These are phyloP conservation scores for Flaveria robusta DNA, from an alignment of 129 eudicot species.

Conservation along the genomic window DNA sequence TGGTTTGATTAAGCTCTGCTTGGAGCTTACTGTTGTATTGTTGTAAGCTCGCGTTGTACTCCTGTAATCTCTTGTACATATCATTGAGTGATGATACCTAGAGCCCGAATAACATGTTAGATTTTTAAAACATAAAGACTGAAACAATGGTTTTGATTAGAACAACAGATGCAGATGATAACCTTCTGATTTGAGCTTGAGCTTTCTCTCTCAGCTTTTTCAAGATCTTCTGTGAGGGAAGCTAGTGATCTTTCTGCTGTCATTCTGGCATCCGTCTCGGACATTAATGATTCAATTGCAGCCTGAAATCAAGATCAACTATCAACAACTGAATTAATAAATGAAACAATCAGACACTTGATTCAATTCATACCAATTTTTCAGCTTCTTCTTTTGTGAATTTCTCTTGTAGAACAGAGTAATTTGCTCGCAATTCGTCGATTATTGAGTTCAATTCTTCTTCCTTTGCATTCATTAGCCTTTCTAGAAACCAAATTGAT, in stretches of 20 bases:
- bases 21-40: constrained; percentile 91
- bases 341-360: background rate
- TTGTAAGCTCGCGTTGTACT: constrained; percentile 87
- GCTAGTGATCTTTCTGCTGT: constrained; percentile 66
- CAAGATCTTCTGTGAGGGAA: constrained; percentile 73
- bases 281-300: constrained; percentile 59
- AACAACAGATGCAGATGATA: background rate
- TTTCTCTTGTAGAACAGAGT: constrained; percentile 56
- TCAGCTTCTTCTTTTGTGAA: constrained; percentile 67
- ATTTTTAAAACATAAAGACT: background rate
- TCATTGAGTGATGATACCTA: constrained; percentile 75
- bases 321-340: background rate
- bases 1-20: constrained; percentile 74
- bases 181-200: constrained; percentile 73
- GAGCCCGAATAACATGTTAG: constrained; percentile 6
- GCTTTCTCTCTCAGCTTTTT: constrained; percentile 66
- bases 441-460: constrained; percentile 81
- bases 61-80: constrained; percentile 81
- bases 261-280: constrained; percentile 70
- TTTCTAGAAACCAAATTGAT: constrained; percentile 45
- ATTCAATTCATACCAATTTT: constrained; percentile 59
- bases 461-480: constrained; percentile 66
- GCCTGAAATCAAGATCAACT: constrained; percentile 49
- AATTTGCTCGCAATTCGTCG: constrained; percentile 56
- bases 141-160: background rate